A percentile compares a stretch with the other conserved stretches of the same genome.
These are phyloP conservation scores for Malassezia dermatis DNA, from an alignment of 1,284 basidiomycete genomes.

Conservation along the genomic window DNA sequence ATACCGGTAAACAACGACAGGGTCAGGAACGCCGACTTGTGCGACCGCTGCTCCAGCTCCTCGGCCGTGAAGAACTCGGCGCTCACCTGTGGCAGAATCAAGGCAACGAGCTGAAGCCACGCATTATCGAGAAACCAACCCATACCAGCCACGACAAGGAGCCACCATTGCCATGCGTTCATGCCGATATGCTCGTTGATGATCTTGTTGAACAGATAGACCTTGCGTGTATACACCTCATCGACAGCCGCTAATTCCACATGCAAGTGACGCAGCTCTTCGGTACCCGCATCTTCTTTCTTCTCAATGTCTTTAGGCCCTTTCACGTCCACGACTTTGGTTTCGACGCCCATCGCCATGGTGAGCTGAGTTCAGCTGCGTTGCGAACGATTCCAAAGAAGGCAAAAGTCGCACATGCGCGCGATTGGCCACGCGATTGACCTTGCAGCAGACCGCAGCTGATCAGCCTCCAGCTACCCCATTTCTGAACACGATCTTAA, in stretches of 20 bases:
- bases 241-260: conserved; percentile 8
- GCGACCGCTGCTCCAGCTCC: background rate
- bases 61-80: conserved; percentile 30
- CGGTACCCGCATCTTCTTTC: background rate
- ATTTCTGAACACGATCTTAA: background rate
- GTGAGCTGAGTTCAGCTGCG: background rate
- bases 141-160: conserved; percentile 27
- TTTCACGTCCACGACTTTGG: background rate
- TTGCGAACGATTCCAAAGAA: background rate
- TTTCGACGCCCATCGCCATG: background rate
- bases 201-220: conserved; percentile 39
- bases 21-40: conserved; percentile 30
- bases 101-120: conserved; percentile 39
- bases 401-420: background rate
- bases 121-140: conserved; percentile 38
- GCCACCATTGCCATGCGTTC: conserved; percentile 29
- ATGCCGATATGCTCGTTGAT: conserved; percentile 42
- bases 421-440: background rate
- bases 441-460: background rate
- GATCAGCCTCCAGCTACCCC: background rate
- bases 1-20: conserved; percentile 36
- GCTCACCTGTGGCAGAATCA: conserved; percentile 36
- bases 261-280: background rate
- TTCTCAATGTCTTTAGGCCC: conserved; percentile 1
- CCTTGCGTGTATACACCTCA: conserved; percentile 32